Evolutionary conservation across 2,329 filamentous ascomycete genomes (phyloP).

Genomic region (Verticillium tricorpus): DNA sequence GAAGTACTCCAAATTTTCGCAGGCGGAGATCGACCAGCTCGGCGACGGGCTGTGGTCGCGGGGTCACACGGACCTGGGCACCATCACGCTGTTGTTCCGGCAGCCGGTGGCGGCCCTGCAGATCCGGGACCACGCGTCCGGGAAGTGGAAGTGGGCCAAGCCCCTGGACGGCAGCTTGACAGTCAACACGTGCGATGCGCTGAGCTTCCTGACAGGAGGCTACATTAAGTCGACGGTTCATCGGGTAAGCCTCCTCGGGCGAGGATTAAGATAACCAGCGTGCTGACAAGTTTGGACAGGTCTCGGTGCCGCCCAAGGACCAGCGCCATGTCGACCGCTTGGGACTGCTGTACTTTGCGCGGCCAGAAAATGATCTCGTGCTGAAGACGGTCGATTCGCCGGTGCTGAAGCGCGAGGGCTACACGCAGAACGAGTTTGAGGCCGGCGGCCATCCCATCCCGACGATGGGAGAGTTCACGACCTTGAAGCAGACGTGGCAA

Average conservation of each 20-base stretch:
- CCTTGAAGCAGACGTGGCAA: constrained; percentile 29
- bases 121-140: constrained; percentile 39
- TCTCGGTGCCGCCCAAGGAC: constrained; percentile 30
- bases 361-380: constrained; percentile 31
- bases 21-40: constrained; percentile 38
- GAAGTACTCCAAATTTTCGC: constrained; percentile 45
- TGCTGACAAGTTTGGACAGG: constrained; percentile 12
- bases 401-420: constrained; percentile 24
- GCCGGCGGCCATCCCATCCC: constrained; percentile 21
- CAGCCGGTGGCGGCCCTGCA: constrained; percentile 54
- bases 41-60: constrained; percentile 35
- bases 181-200: constrained; percentile 43
- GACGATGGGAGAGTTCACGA: constrained; percentile 31
- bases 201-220: constrained; percentile 43
- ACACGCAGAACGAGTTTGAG: constrained; percentile 30
- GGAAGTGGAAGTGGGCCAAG: constrained; percentile 44
- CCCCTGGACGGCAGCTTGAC: constrained; percentile 44
- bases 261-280: background rate
- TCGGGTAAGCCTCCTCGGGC: constrained; percentile 15
- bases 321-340: constrained; percentile 39
- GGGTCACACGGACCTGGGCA: constrained; percentile 53
- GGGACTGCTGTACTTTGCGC: constrained; percentile 46
- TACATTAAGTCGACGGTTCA: constrained; percentile 37
- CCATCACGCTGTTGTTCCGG: constrained; percentile 50
- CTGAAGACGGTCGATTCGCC: constrained; percentile 31